These are phyloP conservation scores for Amborella trichopoda DNA, from an alignment of 164 flowering plant genomes.

Conservation along the genomic window DNA sequence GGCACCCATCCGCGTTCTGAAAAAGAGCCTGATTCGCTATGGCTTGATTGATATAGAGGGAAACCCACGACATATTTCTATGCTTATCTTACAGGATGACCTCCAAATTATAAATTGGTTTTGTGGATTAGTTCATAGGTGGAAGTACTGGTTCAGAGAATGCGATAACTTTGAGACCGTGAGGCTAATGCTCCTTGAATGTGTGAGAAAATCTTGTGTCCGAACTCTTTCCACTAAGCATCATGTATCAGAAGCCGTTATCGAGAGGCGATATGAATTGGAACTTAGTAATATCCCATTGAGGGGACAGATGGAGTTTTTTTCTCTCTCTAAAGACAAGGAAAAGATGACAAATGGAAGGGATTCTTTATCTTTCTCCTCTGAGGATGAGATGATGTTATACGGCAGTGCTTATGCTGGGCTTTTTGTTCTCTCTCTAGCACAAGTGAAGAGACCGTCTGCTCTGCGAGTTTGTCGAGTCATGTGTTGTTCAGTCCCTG, in stretches of 20 bases:
- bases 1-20: slow-evolving; percentile 47
- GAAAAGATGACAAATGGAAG: slow-evolving; percentile 17
- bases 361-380: no score
- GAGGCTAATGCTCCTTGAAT: slow-evolving; percentile 35
- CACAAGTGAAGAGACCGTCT: slow-evolving; percentile 47
- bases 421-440: slow-evolving; percentile 56
- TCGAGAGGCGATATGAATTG: slow-evolving; percentile 53
- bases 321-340: slow-evolving; percentile 27
- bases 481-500: slow-evolving; percentile 48
- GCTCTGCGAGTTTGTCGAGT: slow-evolving; percentile 65
- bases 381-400: slow-evolving; percentile 35
- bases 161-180: slow-evolving; percentile 49
- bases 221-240: slow-evolving; percentile 79
- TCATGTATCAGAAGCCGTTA: slow-evolving; percentile 44
- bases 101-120: slow-evolving; percentile 70
- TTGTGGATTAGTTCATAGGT: slow-evolving; percentile 55
- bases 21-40: slow-evolving; percentile 56
- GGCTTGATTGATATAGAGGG: slow-evolving; percentile 50
- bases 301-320: slow-evolving; percentile 36
- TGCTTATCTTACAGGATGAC: slow-evolving; percentile 55
- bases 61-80: slow-evolving; percentile 31
- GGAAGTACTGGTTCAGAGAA: slow-evolving; percentile 61
- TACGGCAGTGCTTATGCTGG: slow-evolving; percentile 69
- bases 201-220: slow-evolving; percentile 67
- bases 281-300: slow-evolving; percentile 57